A percentile compares a stretch with the other conserved stretches of the same genome.
phyloP scores from a whole-genome alignment of 1,284 basidiomycete genomes.

The Cerrena zonata region DNA sequence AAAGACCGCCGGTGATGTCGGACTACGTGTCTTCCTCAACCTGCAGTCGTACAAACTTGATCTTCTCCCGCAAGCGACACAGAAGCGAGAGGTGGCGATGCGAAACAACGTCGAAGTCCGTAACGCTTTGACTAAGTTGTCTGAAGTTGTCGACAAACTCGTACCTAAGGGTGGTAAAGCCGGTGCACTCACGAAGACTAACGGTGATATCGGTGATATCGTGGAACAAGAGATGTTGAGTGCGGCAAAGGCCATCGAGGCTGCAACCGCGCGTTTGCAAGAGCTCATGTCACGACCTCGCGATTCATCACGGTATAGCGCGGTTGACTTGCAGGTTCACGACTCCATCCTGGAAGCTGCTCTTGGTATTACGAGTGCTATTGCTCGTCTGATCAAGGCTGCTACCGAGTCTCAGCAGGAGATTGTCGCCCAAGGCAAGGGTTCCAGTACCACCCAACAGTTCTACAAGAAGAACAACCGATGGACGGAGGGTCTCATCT shows the following conservation, averaged over 20 bases:
- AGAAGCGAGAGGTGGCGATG: conserved; percentile 83
- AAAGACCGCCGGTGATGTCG: conserved; percentile 80
- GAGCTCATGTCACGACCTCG: conserved; percentile 85
- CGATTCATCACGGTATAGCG: conserved; percentile 78
- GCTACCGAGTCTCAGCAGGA: conserved; percentile 97
- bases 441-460: conserved; percentile 85
- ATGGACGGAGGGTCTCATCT: conserved; percentile 99
- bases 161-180: conserved; percentile 80
- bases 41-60: conserved; percentile 93
- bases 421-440: conserved; percentile 92
- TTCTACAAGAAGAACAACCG: conserved; percentile 99
- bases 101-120: conserved; percentile 86
- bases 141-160: conserved; percentile 81
- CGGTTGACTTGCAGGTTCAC: conserved; percentile 93
- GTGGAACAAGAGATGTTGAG: conserved; percentile 95
- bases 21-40: conserved; percentile 89
- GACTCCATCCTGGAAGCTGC: conserved; percentile 94
- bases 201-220: conserved; percentile 92
- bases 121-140: conserved; percentile 76
- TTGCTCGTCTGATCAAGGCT: conserved; percentile 89
- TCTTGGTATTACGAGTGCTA: conserved; percentile 91
- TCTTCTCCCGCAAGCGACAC: conserved; percentile 58
- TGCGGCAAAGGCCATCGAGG: conserved; percentile 90
- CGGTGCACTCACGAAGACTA: conserved; percentile 66
- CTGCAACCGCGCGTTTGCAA: conserved; percentile 85